Percentiles rank a stretch among this genome's conserved stretches.
phyloP scores from a whole-genome alignment of 31 red algal genomes.

The Porphyra umbilicalis region DNA sequence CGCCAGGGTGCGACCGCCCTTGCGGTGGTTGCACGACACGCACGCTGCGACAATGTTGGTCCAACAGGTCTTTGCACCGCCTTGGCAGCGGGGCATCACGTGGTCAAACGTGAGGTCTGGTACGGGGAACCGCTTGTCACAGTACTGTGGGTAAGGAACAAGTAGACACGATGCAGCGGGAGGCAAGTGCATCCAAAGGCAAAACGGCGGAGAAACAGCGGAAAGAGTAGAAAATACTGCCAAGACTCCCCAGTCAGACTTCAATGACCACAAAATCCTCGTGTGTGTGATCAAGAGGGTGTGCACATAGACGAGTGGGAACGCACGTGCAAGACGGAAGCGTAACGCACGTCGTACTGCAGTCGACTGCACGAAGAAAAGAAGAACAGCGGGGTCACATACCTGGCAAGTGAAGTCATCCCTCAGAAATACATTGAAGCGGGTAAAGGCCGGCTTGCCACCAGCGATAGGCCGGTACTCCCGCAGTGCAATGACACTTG shows the following conservation, averaged over 20 bases:
- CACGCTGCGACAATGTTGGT: constrained; percentile 87
- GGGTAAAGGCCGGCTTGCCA: constrained; percentile 47
- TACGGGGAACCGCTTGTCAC: constrained; percentile 35
- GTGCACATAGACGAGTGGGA: too few species aligned
- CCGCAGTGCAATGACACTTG: constrained; percentile 77
- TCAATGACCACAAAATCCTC: too few species aligned
- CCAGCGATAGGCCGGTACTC: constrained; percentile 45
- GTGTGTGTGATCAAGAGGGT: too few species aligned
- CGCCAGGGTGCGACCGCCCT: constrained; percentile 26
- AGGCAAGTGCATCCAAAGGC: too few species aligned
- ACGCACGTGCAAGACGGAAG: too few species aligned
- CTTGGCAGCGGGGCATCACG: constrained; percentile 68
- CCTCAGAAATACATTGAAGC: constrained; percentile 90
- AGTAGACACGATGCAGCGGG: too few species aligned
- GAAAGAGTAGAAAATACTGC: too few species aligned
- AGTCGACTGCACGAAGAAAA: too few species aligned
- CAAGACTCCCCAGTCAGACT: too few species aligned
- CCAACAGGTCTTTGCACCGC: constrained; percentile 84
- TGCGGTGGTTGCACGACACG: constrained; percentile 74
- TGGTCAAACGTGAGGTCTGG: constrained; percentile 91
- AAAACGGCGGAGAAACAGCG: too few species aligned
- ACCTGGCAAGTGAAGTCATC: constrained; percentile 84
- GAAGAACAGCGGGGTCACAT: neutral
- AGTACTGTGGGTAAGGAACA: constrained; percentile 31
- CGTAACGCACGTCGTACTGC: too few species aligned